Base-by-base conservation (phyloP, 371 early-diverging fungal species). In the Circinella minor region DNA sequence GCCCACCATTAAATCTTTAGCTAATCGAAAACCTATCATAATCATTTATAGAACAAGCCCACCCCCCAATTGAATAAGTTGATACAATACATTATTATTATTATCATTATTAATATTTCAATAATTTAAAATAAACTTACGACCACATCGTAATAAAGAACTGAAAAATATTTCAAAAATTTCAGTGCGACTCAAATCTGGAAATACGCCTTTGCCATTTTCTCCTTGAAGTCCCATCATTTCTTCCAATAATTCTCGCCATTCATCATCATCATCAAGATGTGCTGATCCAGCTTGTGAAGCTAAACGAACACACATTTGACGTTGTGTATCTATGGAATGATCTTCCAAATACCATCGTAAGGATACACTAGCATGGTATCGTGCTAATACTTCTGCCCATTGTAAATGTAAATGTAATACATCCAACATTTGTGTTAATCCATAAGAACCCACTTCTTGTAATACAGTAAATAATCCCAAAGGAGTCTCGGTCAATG, bases 111-210 rank as follows among this genome's bases (percentile, higher is more conserved):
- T 27, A 27, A 27, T 27, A 27, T 27, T 27, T 27, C 27, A 43
- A 43, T 9, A 43, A 39, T 38, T 27, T 46, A 8, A 10, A 5
- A 36, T 3, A 13, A 27, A 83, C 88, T 81, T 89, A 91, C 93
- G 87, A 34, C 90, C 93, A 71, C 87, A 86, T 64, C 88, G 85
- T 47, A 93, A 72, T 27, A 90, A 80, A n/a, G 88, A 87, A 6
- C 86, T 87, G 61, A 89, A 80, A 62, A 89, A 93, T 34, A 90
- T 90, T 47, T 85, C 89, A 54, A 88, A 81, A n/a, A 92, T 88
- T 39, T 90, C 90, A 18, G 77, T 71, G n/a, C 76, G 71, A 15
- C 81, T 79, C 37, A 92, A 73, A 46, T 79, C 66, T 20, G 81
- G 85, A 67, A 94, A 83, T 10, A 92, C 79, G 4, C 88, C 88